Percentiles rank a stretch among this genome's conserved stretches.
Evolutionary conservation across 371 early-diverging fungal species (phyloP).

Genomic region (Mortierella polycephala): DNA sequence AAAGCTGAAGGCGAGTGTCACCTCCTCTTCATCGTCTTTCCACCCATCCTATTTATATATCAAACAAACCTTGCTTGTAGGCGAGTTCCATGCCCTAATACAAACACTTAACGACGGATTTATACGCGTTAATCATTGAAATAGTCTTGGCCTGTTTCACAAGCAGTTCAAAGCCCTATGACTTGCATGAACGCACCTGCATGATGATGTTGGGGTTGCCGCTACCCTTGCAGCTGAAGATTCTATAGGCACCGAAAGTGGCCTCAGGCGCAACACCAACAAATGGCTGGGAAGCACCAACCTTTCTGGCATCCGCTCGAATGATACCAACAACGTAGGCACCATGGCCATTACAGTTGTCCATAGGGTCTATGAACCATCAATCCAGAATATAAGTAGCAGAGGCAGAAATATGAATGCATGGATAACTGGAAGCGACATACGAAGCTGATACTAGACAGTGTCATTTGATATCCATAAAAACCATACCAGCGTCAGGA

Average conservation of each 20-base stretch:
- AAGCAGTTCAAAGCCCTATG: not conserved
- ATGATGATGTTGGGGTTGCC: conserved; percentile 67
- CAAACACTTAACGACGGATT: not conserved
- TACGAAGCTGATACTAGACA: not conserved
- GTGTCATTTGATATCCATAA: no score
- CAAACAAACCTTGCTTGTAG: conserved; percentile 56
- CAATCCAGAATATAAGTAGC: no score
- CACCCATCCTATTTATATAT: not conserved
- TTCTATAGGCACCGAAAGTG: conserved; percentile 68
- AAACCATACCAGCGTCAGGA: conserved; percentile 53
- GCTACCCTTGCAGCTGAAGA: conserved; percentile 69
- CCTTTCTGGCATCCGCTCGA: conserved; percentile 58
- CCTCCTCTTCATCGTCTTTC: no score
- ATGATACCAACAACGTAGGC: conserved; percentile 67
- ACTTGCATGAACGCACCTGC: conserved; percentile 11
- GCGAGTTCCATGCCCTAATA: conserved; percentile 68
- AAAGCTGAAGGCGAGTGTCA: no score
- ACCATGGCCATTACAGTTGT: conserved; percentile 58
- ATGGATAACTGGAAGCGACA: not conserved
- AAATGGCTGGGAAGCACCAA: conserved; percentile 51
- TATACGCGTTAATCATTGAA: not conserved
- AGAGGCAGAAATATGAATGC: no score
- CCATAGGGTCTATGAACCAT: conserved; percentile 11
- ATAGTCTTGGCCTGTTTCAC: no score
- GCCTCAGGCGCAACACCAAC: conserved; percentile 73